Evolutionary conservation across 208 protist species (phyloP), one percentile per base, ranked within the genome.

Genomic region (Trypanosoma platydactyli): DNA sequence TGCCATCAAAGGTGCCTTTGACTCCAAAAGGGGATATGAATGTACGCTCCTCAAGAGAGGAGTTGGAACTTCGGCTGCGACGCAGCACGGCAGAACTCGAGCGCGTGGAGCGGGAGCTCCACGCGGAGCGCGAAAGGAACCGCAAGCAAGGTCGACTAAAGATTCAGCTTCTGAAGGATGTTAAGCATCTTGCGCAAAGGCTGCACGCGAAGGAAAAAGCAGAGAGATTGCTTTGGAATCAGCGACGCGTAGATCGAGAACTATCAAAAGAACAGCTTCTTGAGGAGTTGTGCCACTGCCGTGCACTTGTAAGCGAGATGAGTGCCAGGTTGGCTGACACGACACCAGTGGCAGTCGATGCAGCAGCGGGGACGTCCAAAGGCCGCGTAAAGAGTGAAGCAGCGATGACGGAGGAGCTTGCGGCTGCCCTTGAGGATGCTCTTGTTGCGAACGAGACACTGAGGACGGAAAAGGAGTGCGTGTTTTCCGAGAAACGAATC

Each of bases 121-220:
- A 12, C 33, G 25, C 15, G 0, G 77, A 84, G 69, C 68, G 76
- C 13, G 75, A 77, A 50, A 69, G 69, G 52, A 68, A 58, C 20
- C 68, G 67, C 40, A 73, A 71, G 24, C 72, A 85, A 63, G 44
- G 59, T 16, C 33, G 48, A 20, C 49, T 71, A 20, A 81, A 86
- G 58, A 73, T 70, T 22, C 73, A 78, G 46, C 52, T 91, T 49
- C 59, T 88, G 30, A 71, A 73, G 13, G 80, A 84, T 48, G 65
- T 91, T 11, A 45, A 50, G 5, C 51, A 46, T 40, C 52, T 91
- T 1, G 78, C 79, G 25, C 69, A 58, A 22, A 77, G 79, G 30
- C 69, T 91, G 33, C 79, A 73, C 24, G 55, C 22, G 9, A 60
- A 77, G 16, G 81, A 91, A 56, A 65, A 61, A 15, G 44, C 55